These are phyloP conservation scores for Wickerhamiella sorbophila DNA, from an alignment of 805 yeast genomes.

Conservation along the genomic window DNA sequence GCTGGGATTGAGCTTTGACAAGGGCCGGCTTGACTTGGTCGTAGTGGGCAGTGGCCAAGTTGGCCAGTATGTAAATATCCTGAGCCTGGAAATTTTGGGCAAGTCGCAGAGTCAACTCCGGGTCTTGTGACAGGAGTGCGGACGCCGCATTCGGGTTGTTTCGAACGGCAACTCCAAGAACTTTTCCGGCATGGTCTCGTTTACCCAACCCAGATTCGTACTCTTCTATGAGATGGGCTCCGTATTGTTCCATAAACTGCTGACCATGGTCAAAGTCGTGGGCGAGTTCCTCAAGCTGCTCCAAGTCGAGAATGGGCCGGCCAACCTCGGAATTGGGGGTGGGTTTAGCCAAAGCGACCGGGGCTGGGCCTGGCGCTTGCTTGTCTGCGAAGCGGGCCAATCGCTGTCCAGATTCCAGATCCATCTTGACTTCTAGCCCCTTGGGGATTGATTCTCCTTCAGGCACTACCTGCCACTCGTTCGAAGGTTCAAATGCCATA, in stretches of 20 bases:
- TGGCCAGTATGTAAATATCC: background rate
- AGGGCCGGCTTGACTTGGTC: background rate
- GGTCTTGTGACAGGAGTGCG: constrained; percentile 4
- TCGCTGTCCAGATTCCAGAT: constrained; percentile 53
- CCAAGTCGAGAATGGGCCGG: constrained; percentile 22
- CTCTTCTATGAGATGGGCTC: constrained; percentile 11
- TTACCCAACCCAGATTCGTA: background rate
- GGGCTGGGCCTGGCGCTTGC: no score
- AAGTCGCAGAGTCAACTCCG: background rate
- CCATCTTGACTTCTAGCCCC: constrained; percentile 64
- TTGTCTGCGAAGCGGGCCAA: constrained; percentile 45
- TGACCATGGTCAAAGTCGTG: constrained; percentile 49
- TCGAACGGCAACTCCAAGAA: constrained; percentile 54
- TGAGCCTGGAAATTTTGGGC: background rate
- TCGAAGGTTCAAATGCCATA: constrained; percentile 39
- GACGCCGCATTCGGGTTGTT: constrained; percentile 51
- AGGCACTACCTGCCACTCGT: constrained; percentile 53
- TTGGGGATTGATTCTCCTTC: constrained; percentile 68
- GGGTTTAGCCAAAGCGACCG: background rate
- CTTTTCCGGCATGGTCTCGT: constrained; percentile 40
- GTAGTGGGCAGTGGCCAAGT: constrained; percentile 1
- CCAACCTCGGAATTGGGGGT: background rate
- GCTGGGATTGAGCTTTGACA: background rate
- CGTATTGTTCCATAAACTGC: constrained; percentile 26
- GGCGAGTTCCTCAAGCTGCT: constrained; percentile 37